Base-by-base conservation (phyloP, 805 yeast species). In the Millerozyma acaciae region DNA sequence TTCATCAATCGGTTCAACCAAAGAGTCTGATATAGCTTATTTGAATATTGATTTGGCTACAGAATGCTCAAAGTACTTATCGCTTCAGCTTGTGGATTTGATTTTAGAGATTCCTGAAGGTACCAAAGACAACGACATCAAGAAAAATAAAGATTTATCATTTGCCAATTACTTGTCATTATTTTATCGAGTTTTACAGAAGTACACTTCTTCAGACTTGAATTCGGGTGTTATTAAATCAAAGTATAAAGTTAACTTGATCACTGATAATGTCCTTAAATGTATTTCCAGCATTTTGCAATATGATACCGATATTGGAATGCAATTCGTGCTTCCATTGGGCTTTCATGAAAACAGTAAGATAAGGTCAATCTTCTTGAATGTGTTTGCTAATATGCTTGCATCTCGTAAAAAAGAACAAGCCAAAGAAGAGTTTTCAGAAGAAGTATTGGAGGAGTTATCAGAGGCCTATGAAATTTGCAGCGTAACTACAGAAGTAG, bases 261-360 rank as follows among this genome's bases (percentile, higher is more conserved):
- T 86, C 19, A 70, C 78, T 13, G 84, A 80, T 13, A 76, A 79
- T 53, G 76, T 80, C 8, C 75, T 85, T 34, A 60, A 65, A 15
- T 77, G 84, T 14, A 63, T 86, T 31, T 77, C 88, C 2, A 83
- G 83, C 43, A 55, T 87, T 33, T 64, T 87, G 28, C 78, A 75
- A 44, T 71, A 85, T 4, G 87, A 87, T 47, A 77, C 81, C 5
- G 87, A 81, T 34, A 78, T 84, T 16, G 95, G 95, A 6, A 61
- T 87, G 46, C 77, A 76, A 33, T 76, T 75, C 53, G 87, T 89
- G 2, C 54, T 86, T 10, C 88, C 93, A 0, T 70, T 86, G 51
- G 93, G 94, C 0, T 84, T 78, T 47, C 85, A 85, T 46, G 71
- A 72, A 15, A 82, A 83, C 50, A 55, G 62, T 9, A 70, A 77